These are phyloP conservation scores for Tulasnella sp. DNA, from an alignment of 768 basidiomycete species.

Conservation along the genomic window DNA sequence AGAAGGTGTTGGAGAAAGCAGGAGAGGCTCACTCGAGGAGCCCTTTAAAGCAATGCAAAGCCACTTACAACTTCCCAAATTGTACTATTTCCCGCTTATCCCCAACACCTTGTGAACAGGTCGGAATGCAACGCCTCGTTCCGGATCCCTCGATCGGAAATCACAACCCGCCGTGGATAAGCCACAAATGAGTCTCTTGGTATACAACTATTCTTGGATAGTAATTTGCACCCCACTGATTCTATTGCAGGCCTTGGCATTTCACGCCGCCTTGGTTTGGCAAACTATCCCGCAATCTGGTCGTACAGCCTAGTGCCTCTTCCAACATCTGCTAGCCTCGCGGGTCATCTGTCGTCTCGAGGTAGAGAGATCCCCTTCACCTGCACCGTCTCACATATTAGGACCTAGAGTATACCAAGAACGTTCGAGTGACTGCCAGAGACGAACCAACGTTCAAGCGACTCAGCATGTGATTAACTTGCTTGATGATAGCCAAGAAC, in stretches of 20 bases:
- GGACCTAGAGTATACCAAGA: not conserved
- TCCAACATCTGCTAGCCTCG: not conserved
- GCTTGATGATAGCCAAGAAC: not conserved
- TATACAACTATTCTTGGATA: not conserved
- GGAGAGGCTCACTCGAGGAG: too few species aligned
- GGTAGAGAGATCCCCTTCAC: not conserved
- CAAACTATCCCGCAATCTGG: not conserved
- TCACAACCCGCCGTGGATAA: too few species aligned
- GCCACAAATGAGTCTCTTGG: too few species aligned
- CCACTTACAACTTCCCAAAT: too few species aligned
- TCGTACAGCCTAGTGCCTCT: not conserved
- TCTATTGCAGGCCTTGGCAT: not conserved
- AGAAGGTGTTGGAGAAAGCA: too few species aligned
- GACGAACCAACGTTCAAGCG: not conserved
- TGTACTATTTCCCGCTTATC: too few species aligned
- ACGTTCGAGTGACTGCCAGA: not conserved
- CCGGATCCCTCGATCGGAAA: not conserved
- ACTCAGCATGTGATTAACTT: not conserved
- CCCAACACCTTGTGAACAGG: not conserved
- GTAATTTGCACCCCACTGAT: not conserved
- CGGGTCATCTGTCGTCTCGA: not conserved
- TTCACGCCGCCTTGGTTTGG: not conserved
- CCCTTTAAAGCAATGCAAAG: too few species aligned
- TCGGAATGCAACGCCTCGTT: not conserved
- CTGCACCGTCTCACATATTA: not conserved